Conservation (phyloP, 176 grass and related monocot species). For the Zea luxurians region DNA sequence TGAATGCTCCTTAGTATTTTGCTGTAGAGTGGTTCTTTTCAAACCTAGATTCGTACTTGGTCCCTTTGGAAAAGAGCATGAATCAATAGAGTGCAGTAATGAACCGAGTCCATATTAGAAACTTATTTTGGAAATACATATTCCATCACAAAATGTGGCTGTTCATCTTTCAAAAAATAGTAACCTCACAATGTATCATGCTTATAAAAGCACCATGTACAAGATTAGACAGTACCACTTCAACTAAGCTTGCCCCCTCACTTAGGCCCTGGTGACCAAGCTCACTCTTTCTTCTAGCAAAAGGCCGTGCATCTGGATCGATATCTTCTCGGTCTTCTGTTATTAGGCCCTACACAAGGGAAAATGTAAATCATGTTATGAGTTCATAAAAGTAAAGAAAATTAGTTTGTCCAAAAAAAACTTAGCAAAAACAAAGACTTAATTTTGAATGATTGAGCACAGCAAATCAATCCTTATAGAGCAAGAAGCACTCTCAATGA, state of each 20-base stretch:
- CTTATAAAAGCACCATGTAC: conserved; percentile 18
- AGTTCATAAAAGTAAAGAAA: conserved; percentile 27
- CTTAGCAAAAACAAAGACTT: conserved; percentile 3
- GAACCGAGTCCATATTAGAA: conserved; percentile 9
- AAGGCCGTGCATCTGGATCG: conserved; percentile 73
- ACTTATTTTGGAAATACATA: conserved; percentile 11
- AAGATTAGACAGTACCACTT: conserved; percentile 70
- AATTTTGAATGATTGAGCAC: conserved; percentile 17
- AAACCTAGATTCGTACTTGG: neutral
- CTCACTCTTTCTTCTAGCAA: conserved; percentile 81
- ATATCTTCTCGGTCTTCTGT: conserved; percentile 82
- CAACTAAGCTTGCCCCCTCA: conserved; percentile 83
- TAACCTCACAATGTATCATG: neutral
- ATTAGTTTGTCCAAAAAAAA: conserved; percentile 19
- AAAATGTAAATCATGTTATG: conserved; percentile 19
- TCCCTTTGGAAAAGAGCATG: conserved; percentile 1
- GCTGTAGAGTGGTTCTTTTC: neutral
- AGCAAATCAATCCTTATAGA: conserved; percentile 6
- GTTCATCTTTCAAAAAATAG: conserved; percentile 13
- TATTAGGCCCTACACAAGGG: conserved; percentile 72
- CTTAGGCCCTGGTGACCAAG: conserved; percentile 65
- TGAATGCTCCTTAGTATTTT: conserved; percentile 18
- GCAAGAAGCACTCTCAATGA: neutral
- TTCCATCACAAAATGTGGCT: conserved; percentile 17
- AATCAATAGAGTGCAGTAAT: neutral